Percentiles rank a stretch among this genome's conserved stretches.
Conservation (phyloP, 345 rosid genomes). For the Gossypium sturtianum region DNA sequence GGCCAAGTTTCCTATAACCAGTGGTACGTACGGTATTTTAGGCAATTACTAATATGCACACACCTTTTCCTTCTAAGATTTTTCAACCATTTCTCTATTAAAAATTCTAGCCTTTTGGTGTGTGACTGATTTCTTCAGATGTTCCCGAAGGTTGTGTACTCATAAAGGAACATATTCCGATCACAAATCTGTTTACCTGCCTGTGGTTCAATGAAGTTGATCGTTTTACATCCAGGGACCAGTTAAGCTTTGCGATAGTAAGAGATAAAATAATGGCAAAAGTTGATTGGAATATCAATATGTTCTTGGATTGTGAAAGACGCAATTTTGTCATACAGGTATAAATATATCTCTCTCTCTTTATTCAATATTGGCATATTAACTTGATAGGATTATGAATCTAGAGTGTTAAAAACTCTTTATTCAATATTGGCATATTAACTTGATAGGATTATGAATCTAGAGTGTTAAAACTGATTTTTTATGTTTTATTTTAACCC, state of each 20-base stretch:
- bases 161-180: conserved; percentile 73
- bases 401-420: neutral
- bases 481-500: no score
- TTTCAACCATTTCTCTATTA: conserved; percentile 4
- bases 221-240: conserved; percentile 87
- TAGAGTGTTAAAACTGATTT: neutral
- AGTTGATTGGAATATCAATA: conserved; percentile 61
- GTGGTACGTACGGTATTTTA: conserved; percentile 44
- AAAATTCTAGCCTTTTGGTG: neutral
- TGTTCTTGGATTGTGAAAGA: conserved; percentile 93
- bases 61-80: neutral
- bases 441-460: neutral
- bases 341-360: neutral
- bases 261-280: conserved; percentile 73
- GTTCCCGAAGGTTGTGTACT: conserved; percentile 94
- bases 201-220: conserved; percentile 95
- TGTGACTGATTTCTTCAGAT: conserved; percentile 40
- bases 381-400: neutral
- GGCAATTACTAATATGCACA: neutral
- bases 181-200: conserved; percentile 74
- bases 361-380: neutral
- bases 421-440: neutral
- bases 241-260: conserved; percentile 72
- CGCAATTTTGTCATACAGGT: conserved; percentile 93
- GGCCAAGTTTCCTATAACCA: conserved; percentile 81